phyloP scores from a whole-genome alignment of 192 early-diverging fungal species.

The Irineochytrium annulatum region DNA sequence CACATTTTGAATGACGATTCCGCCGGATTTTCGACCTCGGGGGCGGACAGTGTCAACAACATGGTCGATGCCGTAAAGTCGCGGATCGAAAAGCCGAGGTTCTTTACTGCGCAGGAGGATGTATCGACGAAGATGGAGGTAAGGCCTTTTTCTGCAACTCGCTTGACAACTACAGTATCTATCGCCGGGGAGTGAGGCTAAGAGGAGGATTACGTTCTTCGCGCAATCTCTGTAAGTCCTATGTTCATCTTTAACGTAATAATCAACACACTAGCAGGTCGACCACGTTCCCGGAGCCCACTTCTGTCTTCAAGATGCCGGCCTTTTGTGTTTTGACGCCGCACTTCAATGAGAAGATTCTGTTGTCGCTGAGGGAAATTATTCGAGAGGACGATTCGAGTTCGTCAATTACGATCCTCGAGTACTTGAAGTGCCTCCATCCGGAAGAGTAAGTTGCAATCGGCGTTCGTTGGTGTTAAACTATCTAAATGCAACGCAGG shows the following conservation, averaged over 20 bases:
- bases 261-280: slow-evolving; percentile 28
- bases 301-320: slow-evolving; percentile 79
- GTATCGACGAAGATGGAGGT: slow-evolving; percentile 64
- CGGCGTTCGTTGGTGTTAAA: no score
- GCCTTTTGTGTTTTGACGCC: slow-evolving; percentile 80
- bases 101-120: slow-evolving; percentile 76
- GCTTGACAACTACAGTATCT: no score
- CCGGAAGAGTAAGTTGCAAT: slow-evolving; percentile 54
- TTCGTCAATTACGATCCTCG: slow-evolving; percentile 74
- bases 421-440: slow-evolving; percentile 33
- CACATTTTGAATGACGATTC: not conserved
- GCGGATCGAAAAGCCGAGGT: slow-evolving; percentile 65
- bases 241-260: not conserved
- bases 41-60: no score
- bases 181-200: slow-evolving; percentile 70
- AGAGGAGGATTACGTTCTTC: slow-evolving; percentile 82
- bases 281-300: slow-evolving; percentile 71
- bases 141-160: no score
- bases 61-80: slow-evolving; percentile 56
- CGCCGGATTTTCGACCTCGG: no score
- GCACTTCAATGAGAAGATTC: slow-evolving; percentile 82
- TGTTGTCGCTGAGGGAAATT: slow-evolving; percentile 77
- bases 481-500: not conserved
- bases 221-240: slow-evolving; percentile 68
- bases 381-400: slow-evolving; percentile 72